A percentile compares a stretch with the other conserved stretches of the same genome.
Evolutionary conservation across 2,329 filamentous ascomycete species (phyloP).

Genomic region (Lachnellula suecica): DNA sequence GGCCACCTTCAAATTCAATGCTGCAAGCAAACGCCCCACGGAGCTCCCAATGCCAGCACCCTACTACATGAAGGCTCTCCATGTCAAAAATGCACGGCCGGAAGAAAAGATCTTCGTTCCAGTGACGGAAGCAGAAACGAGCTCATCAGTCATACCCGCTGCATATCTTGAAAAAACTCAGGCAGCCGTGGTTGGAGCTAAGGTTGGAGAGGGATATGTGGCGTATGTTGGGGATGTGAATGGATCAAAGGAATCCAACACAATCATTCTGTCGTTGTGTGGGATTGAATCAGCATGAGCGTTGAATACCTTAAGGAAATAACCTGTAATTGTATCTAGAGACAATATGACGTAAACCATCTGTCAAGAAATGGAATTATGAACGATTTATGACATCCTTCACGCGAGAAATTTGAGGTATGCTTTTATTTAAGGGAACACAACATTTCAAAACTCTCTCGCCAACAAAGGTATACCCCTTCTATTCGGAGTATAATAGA

Average conservation of each 20-base stretch:
- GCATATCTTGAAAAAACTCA: conserved; percentile 16
- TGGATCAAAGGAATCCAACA: conserved; percentile 19
- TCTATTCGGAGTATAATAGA: too few species aligned
- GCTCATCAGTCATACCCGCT: conserved; percentile 20
- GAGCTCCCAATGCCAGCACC: conserved; percentile 17
- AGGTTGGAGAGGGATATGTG: conserved; percentile 27
- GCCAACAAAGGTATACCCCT: too few species aligned
- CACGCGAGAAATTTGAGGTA: too few species aligned
- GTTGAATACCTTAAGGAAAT: too few species aligned
- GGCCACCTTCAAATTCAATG: conserved; percentile 21
- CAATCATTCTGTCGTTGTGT: conserved; percentile 28
- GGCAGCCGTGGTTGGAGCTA: conserved; percentile 27
- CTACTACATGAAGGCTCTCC: conserved; percentile 32
- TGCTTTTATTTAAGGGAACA: too few species aligned
- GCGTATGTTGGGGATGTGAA: conserved; percentile 33
- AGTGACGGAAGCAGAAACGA: conserved; percentile 8
- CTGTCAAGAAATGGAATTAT: too few species aligned
- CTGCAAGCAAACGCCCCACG: conserved; percentile 9
- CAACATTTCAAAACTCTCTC: too few species aligned
- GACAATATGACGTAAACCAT: too few species aligned
- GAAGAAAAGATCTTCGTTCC: conserved; percentile 31
- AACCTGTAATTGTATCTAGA: too few species aligned
- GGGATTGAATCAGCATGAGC: too few species aligned
- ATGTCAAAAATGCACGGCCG: conserved; percentile 25
- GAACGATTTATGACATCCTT: too few species aligned